Base-by-base conservation (phyloP, 305 asterid species). In the Fraxinus angustifolia region DNA sequence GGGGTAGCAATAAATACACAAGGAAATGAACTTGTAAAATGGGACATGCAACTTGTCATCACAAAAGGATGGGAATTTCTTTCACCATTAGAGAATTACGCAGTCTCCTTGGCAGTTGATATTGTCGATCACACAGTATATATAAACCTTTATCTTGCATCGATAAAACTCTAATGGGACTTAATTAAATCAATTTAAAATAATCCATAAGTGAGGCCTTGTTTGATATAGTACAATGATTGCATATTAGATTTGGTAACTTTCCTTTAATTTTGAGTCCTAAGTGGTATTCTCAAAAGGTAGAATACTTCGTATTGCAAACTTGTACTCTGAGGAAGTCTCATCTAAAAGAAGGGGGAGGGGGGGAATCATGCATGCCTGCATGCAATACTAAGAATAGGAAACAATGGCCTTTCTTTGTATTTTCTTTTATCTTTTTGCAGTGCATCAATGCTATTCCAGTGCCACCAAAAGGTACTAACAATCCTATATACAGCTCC, bases 41-140 rank as follows among this genome's bases (percentile, higher is more conserved):
- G 53, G 62, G 82, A 79, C 30, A 16, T n/a, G 77, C 73, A 80
- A 72, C 34, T 78, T 67, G 67, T 50, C 68, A 58, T 71, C 76
- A 79, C 38, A 75, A 70, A 77, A 34, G 38, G n/a, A 79, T 60
- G 73, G 34, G 40, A 68, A 68, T 68, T 28, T 68, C 75, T 68
- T 68, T 68, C 38, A 68, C 40, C 73, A 65, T 65, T 28, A 8
- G 73, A 65, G 21, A 68, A 68, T 68, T 68, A 30, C 2, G 21
- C 30, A 68, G 75, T 68, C 40, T 28, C 75, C 40, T 28, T 14
- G 8, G 75, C 8, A 28, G 36, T 67, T 67, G 19, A 67, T 28
- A 31, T 30, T 30, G 40, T 68, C 6, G 40, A 68, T 31, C 75
- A 30, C 31, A 30, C 40, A 68, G 75, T 68, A 30, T 12, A 3